Percentiles rank a stretch among this genome's conserved stretches.
Conservation (phyloP, 768 basidiomycete species). For the Stropharia rugosoannulata region DNA sequence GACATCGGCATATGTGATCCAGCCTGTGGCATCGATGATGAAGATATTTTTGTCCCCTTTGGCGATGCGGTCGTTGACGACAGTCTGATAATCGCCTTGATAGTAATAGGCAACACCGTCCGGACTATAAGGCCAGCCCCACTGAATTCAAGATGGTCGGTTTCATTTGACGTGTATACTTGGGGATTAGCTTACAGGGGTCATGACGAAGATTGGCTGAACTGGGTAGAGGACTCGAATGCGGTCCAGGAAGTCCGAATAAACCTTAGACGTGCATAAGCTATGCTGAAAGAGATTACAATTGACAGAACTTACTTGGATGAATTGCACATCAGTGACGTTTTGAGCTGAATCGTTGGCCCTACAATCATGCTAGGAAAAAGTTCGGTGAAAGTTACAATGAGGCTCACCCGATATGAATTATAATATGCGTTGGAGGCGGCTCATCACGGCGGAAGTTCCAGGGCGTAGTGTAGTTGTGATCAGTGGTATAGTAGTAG, state of each 20-base stretch:
- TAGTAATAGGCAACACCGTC: slow-evolving; percentile 49
- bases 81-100: slow-evolving; percentile 41
- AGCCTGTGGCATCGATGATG: slow-evolving; percentile 56
- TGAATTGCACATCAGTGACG: slow-evolving; percentile 40
- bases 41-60: slow-evolving; percentile 47
- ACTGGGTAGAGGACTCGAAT: slow-evolving; percentile 42
- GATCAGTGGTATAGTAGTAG: slow-evolving; percentile 50
- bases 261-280: slow-evolving; percentile 32
- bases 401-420: slow-evolving; percentile 46
- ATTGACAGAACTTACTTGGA: slow-evolving; percentile 27
- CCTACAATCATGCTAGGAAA: slow-evolving; percentile 21
- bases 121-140: slow-evolving; percentile 51
- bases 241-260: slow-evolving; percentile 41
- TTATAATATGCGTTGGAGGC: slow-evolving; percentile 47
- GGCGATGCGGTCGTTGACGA: slow-evolving; percentile 34
- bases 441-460: slow-evolving; percentile 48
- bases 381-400: slow-evolving; percentile 2
- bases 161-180: background rate
- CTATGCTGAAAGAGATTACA: background rate
- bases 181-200: slow-evolving; percentile 35
- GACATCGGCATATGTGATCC: slow-evolving; percentile 50
- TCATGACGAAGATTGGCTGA: slow-evolving; percentile 52
- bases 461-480: slow-evolving; percentile 63
- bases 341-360: slow-evolving; percentile 57
- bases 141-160: slow-evolving; percentile 25